Percentiles rank a stretch among this genome's conserved stretches.
Evolutionary conservation across 306 rosid genomes (phyloP).

Genomic region (Hylodesmum podocarpum): DNA sequence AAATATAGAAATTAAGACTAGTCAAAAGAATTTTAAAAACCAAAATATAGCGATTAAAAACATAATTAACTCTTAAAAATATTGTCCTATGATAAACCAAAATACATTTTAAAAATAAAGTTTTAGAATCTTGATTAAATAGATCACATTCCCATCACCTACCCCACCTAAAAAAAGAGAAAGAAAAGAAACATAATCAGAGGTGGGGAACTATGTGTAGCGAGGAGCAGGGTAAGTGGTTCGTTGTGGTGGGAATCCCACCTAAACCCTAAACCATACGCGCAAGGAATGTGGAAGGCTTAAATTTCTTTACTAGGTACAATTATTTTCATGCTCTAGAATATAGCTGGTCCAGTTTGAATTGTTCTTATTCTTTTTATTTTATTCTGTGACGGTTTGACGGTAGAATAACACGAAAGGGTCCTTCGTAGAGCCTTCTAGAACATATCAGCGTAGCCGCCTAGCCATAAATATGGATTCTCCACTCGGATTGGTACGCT

Average conservation of each 20-base stretch:
- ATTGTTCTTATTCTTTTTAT: background rate
- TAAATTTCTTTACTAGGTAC: background rate
- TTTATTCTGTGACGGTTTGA: background rate
- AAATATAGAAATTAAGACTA: too few relatives aligned
- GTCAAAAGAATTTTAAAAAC: too few relatives aligned
- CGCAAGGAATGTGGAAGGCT: background rate
- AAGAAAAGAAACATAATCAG: background rate
- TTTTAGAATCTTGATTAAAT: background rate
- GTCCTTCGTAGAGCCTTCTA: slow-evolving; percentile 3
- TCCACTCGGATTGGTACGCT: background rate
- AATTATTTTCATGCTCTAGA: background rate
- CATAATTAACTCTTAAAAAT: background rate
- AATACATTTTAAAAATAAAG: background rate
- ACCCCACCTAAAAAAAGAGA: background rate
- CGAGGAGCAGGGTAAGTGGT: background rate
- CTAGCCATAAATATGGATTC: background rate
- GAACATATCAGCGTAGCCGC: background rate
- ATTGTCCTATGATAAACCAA: background rate
- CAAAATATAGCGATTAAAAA: too few relatives aligned
- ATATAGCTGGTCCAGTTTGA: slow-evolving; percentile 5
- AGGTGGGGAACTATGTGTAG: background rate
- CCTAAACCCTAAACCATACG: background rate
- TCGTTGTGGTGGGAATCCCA: slow-evolving; percentile 2
- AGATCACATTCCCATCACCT: background rate
- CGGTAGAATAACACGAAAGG: background rate